Conservation (phyloP, 2,329 filamentous ascomycete species). For the Fusarium palustre region DNA sequence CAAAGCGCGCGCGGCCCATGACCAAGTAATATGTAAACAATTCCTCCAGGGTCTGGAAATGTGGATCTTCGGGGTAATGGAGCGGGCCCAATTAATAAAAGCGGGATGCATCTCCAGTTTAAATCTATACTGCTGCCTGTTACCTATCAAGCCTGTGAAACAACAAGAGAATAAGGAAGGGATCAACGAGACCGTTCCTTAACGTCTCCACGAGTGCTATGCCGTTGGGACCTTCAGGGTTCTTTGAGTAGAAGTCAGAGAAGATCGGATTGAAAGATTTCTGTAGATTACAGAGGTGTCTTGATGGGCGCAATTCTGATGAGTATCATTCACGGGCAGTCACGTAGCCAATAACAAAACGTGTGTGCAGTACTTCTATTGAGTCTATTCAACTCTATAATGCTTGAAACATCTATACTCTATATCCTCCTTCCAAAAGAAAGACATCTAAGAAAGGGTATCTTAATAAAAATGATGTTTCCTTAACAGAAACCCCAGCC, state of each 20-base stretch:
- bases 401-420: background rate
- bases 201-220: background rate
- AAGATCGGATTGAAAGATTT: background rate
- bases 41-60: background rate
- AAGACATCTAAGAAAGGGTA: constrained; percentile 31
- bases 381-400: constrained; percentile 25
- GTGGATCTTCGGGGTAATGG: constrained; percentile 5
- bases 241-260: background rate
- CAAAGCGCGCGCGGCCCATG: background rate
- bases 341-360: background rate
- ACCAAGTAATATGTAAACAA: background rate
- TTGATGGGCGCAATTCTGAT: too few relatives aligned
- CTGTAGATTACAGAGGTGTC: background rate
- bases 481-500: constrained; percentile 7
- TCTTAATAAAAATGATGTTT: constrained; percentile 15
- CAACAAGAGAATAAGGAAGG: background rate
- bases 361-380: constrained; percentile 5
- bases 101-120: background rate
- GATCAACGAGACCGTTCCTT: background rate
- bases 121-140: background rate
- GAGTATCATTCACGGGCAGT: background rate
- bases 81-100: background rate
- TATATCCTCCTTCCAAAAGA: background rate
- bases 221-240: background rate
- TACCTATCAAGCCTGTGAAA: background rate